Evolutionary conservation across 768 basidiomycete species (phyloP).

Genomic region (Lactarius indigo): DNA sequence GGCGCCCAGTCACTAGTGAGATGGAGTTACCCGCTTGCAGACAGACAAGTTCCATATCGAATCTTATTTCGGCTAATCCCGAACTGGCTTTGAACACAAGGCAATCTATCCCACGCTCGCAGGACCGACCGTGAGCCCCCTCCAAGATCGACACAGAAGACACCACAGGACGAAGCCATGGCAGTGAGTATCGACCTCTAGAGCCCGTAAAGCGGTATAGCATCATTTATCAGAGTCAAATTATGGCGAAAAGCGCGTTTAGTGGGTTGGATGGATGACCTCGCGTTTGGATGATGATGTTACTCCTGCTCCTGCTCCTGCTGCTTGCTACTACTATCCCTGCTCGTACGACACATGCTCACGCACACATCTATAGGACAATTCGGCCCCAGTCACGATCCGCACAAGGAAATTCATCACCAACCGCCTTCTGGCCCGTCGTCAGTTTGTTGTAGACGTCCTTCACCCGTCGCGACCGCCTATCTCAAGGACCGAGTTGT

Average conservation of each 20-base stretch:
- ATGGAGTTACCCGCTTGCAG: neutral
- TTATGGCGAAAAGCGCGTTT: constrained; percentile 3
- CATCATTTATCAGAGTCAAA: neutral
- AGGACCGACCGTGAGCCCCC: constrained; percentile 23
- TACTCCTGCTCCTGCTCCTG: constrained; percentile 8
- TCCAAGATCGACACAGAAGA: constrained; percentile 27
- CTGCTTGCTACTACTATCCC: neutral
- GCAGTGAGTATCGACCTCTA: constrained; percentile 25
- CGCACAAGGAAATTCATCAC: constrained; percentile 99
- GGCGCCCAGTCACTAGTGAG: neutral
- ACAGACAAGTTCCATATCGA: neutral
- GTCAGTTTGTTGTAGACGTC: constrained; percentile 93
- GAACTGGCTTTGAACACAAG: constrained; percentile 35
- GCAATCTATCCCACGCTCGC: constrained; percentile 7
- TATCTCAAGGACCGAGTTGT: constrained; percentile 87
- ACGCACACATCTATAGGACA: constrained; percentile 50
- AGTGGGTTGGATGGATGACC: constrained; percentile 34
- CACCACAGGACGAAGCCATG: constrained; percentile 28
- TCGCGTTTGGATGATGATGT: constrained; percentile 32
- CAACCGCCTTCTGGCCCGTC: constrained; percentile 93
- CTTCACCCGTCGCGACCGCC: constrained; percentile 95
- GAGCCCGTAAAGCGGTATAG: neutral
- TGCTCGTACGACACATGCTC: constrained; percentile 22
- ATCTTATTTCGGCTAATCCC: constrained; percentile 40
- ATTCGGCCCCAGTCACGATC: constrained; percentile 84